Base-by-base conservation (phyloP, 2,329 filamentous ascomycete genomes). In the Stagonosporopsis tanaceti region DNA sequence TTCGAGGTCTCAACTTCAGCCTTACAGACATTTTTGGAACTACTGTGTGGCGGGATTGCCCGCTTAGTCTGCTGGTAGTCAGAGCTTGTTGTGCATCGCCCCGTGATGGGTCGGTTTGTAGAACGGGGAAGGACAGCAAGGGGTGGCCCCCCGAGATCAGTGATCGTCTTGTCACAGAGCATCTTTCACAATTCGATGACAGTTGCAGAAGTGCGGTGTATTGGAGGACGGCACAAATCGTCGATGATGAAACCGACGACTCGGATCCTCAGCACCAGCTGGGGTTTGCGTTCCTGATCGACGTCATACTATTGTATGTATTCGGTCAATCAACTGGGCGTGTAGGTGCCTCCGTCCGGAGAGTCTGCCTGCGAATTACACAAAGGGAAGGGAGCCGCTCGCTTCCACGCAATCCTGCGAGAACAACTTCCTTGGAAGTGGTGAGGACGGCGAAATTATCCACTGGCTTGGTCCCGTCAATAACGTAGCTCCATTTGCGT, bases 11-110 rank as follows among this genome's bases (percentile, higher is more conserved):
- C 6, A 4, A 12, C 57, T 58, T 55, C 50, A 64, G 55, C 60
- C 54, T 57, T 63, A 50, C 47, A 47, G 45, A 14, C 38, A 27
- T 20, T 37, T 37, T 39, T 28, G 17, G 34, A 50, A 39, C 44
- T 45, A 28, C 32, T 37, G 32, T 57, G 44, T 27, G 39, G 59
- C 63, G 65, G 63, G 58, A 59, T 44, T 46, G 57, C 54, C 57
- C 55, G 56, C 59, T 57, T 61, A 45, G 57, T 39, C 45, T 54
- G 50, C 50, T 56, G 45, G 37, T 40, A 54, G 51, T 50, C 38
- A 55, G 51, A 51, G 39, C 39, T 44, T 51, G 51, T 17, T 56
- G 30, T 20, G 20, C 30, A 35, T 53, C 45, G 46, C 45, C 46
- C 50, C 47, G 54, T 34, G 34, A 47, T 30, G 47, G 39, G 24